Evolutionary conservation across 305 asterid genomes (phyloP).

Genomic region (Coffea humblotiana): DNA sequence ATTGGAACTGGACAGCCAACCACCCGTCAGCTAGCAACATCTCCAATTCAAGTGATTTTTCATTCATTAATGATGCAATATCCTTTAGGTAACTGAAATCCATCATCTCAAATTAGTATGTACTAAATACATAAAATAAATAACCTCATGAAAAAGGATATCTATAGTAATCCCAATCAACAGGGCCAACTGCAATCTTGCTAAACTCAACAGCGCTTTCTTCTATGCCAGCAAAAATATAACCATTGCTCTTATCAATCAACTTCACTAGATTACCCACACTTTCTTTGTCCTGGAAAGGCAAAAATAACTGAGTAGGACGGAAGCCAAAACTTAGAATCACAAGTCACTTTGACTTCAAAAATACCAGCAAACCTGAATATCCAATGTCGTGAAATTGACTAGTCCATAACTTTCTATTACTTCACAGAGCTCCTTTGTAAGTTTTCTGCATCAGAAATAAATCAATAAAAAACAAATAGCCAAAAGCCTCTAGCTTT

Average conservation of each 20-base stretch:
- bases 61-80: background rate
- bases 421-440: constrained; percentile 94
- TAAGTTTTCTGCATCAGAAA: constrained; percentile 66
- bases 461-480: background rate
- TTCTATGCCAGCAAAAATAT: constrained; percentile 81
- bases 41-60: too few relatives aligned
- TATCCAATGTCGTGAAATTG: constrained; percentile 82
- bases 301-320: constrained; percentile 3
- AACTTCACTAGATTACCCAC: constrained; percentile 86
- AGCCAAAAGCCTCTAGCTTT: too few relatives aligned
- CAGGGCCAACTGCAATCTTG: constrained; percentile 80
- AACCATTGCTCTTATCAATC: constrained; percentile 94
- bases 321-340: background rate
- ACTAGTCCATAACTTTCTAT: constrained; percentile 77
- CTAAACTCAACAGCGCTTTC: constrained; percentile 90
- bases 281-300: constrained; percentile 85
- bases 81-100: too few relatives aligned
- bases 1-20: background rate
- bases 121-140: background rate
- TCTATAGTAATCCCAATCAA: constrained; percentile 92
- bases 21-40: background rate
- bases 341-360: background rate
- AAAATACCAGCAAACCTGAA: constrained; percentile 57
- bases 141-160: constrained; percentile 59
- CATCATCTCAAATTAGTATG: background rate